A percentile compares a stretch with the other conserved stretches of the same genome.
phyloP scores from a whole-genome alignment of 164 flowering plant genomes.

The Sedum album region DNA sequence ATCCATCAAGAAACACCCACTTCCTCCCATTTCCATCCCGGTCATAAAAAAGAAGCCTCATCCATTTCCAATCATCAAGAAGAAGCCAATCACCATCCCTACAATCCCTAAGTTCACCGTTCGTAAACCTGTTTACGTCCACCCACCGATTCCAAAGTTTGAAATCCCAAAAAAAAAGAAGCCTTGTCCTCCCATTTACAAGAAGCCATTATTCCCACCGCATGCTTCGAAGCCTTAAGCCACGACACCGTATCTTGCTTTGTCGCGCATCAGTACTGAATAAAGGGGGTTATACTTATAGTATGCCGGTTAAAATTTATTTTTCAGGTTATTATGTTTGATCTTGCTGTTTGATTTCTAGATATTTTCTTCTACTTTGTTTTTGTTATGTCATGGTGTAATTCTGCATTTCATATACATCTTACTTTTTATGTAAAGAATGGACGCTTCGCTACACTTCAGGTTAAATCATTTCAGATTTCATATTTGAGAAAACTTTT shows the following conservation, averaged over 20 bases:
- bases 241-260: not conserved
- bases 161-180: not conserved
- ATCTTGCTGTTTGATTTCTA: no score
- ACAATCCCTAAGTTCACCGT: not conserved
- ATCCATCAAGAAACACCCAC: not conserved
- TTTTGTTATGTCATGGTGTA: no score
- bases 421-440: no score
- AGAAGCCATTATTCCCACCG: not conserved
- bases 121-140: not conserved
- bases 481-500: no score
- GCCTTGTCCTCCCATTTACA: slow-evolving; percentile 4
- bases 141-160: not conserved
- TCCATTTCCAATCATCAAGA: not conserved
- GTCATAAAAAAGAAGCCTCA: not conserved
- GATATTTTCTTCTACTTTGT: no score
- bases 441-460: no score
- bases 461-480: no score
- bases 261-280: not conserved
- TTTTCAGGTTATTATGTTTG: no score
- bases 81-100: not conserved
- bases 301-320: no score
- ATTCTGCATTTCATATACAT: no score
- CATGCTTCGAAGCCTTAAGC: not conserved
- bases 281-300: not conserved
- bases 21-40: not conserved